phyloP scores from a whole-genome alignment of 345 rosid genomes.

The Eucalyptus pauciflora region DNA sequence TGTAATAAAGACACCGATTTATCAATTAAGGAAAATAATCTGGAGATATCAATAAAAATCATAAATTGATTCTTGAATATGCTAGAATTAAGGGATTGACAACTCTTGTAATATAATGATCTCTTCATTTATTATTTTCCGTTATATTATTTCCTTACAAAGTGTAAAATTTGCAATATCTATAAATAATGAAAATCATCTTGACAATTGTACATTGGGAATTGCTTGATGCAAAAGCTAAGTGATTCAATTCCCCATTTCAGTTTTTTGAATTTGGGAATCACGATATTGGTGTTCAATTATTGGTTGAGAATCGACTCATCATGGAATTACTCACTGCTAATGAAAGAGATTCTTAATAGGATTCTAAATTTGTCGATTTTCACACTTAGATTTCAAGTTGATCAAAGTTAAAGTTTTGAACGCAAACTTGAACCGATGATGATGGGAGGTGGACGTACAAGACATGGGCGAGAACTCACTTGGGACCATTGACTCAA shows the following conservation, averaged over 20 bases:
- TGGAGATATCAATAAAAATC: too few relatives aligned
- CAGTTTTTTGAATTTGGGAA: fast-evolving
- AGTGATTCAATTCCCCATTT: not conserved
- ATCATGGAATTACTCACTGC: not conserved
- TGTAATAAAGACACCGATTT: not conserved
- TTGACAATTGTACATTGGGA: fast-evolving
- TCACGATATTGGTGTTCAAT: not conserved
- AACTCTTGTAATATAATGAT: too few relatives aligned
- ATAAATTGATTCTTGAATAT: too few relatives aligned
- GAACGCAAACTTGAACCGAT: not conserved
- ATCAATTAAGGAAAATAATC: too few relatives aligned
- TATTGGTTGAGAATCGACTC: not conserved
- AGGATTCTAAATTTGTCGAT: not conserved
- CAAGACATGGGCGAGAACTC: not conserved
- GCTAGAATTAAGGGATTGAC: too few relatives aligned
- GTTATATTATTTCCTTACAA: too few relatives aligned
- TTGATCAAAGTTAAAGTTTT: not conserved
- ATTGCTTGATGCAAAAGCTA: fast-evolving
- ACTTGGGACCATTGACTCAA: not conserved
- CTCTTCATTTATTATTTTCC: too few relatives aligned
- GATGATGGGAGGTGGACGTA: not conserved
- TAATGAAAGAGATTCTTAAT: not conserved
- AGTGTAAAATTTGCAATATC: too few relatives aligned
- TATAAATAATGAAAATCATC: too few relatives aligned
- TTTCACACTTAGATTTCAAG: not conserved